Evolutionary conservation across 257 asterid genomes (phyloP), one percentile per base, ranked within the genome.

Genomic region (Cruciata laevipes): DNA sequence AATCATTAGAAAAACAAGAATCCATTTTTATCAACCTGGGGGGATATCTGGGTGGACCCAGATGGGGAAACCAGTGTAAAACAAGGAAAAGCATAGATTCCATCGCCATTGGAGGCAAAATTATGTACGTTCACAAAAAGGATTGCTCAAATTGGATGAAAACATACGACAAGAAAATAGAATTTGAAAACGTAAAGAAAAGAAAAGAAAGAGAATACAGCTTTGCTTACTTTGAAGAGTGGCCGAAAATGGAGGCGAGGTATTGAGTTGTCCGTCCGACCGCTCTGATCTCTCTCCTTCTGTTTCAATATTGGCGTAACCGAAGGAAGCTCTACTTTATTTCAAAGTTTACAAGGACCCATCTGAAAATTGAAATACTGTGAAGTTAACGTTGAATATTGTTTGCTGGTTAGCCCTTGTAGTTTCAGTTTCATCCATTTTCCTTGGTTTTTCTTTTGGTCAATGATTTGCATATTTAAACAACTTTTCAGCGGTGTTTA

Each of bases 171-270:
- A 14, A 0, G n/a, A 44, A 7, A 6, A 5, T 52, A 23, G 7
- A 20, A 51, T 42, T 11, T 6, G 14, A 47, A 65, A 30, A 44
- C 27, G 10, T 1, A 27, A 27, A 27, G 30, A 32, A 13, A 60
- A 58, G 53, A 13, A n/a, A 44, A 11, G 32, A 59, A 21, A 63
- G 25, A 51, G 47, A 76, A 12, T 42, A 38, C 40, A 49, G 6
- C 5, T 67, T 63, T 37, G 59, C 78, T 73, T 77, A 77, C 81
- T 21, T 27, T 69, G 67, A 20, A 24, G 59, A 65, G 73, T n/a
- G 65, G 52, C 20, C 73, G 73, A 65, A 49, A 52, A 17, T 20
- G 11, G 40, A 64, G 74, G 58, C 63, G 71, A 16, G 53, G 67
- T 58, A 57, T 55, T 69, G 27, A 33, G 65, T 49, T 57, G 63